Evolutionary conservation across 345 rosid genomes (phyloP).

Genomic region (Cardamine occulta): DNA sequence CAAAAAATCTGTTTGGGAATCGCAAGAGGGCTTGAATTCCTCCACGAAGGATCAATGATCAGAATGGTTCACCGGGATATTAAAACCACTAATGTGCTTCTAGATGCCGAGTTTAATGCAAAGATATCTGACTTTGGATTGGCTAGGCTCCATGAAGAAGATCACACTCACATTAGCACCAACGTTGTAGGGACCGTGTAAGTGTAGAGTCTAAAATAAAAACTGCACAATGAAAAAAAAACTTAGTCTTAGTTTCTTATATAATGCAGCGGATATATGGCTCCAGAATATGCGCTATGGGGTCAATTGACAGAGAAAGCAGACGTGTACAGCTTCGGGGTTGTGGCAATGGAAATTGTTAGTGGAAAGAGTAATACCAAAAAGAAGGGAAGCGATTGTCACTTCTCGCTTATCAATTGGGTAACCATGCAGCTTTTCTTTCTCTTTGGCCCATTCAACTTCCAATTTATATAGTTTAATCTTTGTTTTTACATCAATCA

Average conservation of each 20-base stretch:
- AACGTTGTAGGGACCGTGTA: conserved; percentile 72
- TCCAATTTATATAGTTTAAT: neutral
- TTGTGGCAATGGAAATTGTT: conserved; percentile 53
- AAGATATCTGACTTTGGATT: conserved; percentile 76
- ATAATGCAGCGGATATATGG: conserved; percentile 47
- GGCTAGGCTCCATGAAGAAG: conserved; percentile 60
- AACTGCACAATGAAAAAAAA: neutral
- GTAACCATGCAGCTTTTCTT: conserved; percentile 32
- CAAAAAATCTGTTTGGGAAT: conserved; percentile 60
- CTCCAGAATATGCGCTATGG: conserved; percentile 53
- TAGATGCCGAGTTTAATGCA: conserved; percentile 55
- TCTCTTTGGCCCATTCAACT: neutral
- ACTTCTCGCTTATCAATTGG: conserved; percentile 49
- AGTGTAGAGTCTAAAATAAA: neutral
- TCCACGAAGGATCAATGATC: conserved; percentile 60
- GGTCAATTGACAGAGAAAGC: conserved; percentile 56
- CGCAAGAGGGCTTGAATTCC: conserved; percentile 64
- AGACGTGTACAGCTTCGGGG: conserved; percentile 57
- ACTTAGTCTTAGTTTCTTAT: neutral
- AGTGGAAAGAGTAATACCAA: conserved; percentile 45
- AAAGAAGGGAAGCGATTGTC: conserved; percentile 11
- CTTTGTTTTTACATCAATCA: neutral
- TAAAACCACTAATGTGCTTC: conserved; percentile 61
- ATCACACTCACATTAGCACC: conserved; percentile 61
- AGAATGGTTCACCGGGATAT: conserved; percentile 72